Conservation (phyloP, 2,329 filamentous ascomycete genomes). For the Tolypocladium ovalisporum region DNA sequence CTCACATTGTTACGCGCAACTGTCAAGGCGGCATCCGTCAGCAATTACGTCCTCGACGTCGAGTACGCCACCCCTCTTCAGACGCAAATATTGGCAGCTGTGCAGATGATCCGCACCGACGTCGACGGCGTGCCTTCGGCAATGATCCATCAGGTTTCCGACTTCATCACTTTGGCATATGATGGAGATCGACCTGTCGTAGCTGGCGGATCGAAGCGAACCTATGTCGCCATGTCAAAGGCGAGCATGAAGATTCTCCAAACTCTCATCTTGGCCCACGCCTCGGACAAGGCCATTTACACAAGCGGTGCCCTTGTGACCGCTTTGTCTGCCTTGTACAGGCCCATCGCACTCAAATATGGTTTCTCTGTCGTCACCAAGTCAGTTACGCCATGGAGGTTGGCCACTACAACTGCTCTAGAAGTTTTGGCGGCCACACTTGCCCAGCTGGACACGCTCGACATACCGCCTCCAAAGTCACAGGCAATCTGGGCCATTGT, state of each 20-base stretch:
- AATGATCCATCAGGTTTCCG: constrained; percentile 58
- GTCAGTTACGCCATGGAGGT: constrained; percentile 64
- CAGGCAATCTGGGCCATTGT: constrained; percentile 61
- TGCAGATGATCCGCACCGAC: constrained; percentile 58
- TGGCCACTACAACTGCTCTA: constrained; percentile 62
- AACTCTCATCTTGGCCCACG: constrained; percentile 46
- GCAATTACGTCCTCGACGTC: constrained; percentile 59
- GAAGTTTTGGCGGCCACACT: constrained; percentile 58
- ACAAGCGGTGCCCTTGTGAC: constrained; percentile 53
- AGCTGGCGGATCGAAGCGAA: constrained; percentile 43
- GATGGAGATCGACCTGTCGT: constrained; percentile 22
- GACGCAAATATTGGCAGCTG: constrained; percentile 52
- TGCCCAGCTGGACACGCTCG: constrained; percentile 41
- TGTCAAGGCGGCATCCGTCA: constrained; percentile 57
- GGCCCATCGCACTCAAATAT: constrained; percentile 72
- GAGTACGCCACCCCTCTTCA: constrained; percentile 67
- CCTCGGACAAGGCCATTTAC: constrained; percentile 57
- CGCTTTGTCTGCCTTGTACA: constrained; percentile 55
- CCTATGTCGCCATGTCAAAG: constrained; percentile 84
- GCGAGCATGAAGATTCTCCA: constrained; percentile 63
- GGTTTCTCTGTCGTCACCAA: constrained; percentile 62
- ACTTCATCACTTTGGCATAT: constrained; percentile 63
- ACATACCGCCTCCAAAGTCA: constrained; percentile 31
- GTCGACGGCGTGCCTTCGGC: constrained; percentile 52
- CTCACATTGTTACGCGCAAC: constrained; percentile 60